phyloP scores from a whole-genome alignment of 306 rosid genomes.

The Begonia fuchsioides region DNA sequence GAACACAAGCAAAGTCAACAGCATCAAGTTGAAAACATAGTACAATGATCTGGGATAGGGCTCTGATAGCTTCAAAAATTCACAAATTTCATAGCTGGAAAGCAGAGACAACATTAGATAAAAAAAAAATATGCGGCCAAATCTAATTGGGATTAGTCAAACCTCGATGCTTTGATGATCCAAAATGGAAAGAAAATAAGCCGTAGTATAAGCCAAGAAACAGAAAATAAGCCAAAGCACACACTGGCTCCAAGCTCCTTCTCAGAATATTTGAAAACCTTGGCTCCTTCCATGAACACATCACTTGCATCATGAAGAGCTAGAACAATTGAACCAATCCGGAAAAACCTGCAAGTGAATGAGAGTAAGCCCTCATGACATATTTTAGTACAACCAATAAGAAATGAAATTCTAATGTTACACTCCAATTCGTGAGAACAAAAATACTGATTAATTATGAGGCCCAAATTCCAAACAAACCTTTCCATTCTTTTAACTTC shows the following conservation, averaged over 20 bases:
- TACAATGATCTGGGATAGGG: slow-evolving; percentile 27
- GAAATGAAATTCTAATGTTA: neutral
- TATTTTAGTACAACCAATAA: neutral
- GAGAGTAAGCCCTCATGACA: slow-evolving; percentile 1
- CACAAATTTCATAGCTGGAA: slow-evolving; percentile 49
- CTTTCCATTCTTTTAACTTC: neutral
- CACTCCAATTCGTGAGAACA: too few relatives aligned
- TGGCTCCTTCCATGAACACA: slow-evolving; percentile 90
- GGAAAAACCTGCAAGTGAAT: slow-evolving; percentile 54
- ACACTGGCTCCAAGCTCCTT: slow-evolving; percentile 82
- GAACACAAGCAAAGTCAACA: slow-evolving; percentile 74
- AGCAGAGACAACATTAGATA: slow-evolving; percentile 17
- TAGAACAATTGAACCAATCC: slow-evolving; percentile 68
- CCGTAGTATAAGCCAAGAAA: slow-evolving; percentile 77
- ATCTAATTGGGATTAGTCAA: slow-evolving; percentile 4
- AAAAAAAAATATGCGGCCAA: slow-evolving; percentile 8
- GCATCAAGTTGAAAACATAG: slow-evolving; percentile 68
- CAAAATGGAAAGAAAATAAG: slow-evolving; percentile 76
- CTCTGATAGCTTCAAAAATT: slow-evolving; percentile 34
- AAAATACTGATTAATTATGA: too few relatives aligned
- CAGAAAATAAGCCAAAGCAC: slow-evolving; percentile 63
- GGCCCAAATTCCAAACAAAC: neutral
- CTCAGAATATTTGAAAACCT: slow-evolving; percentile 86
- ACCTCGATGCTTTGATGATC: slow-evolving; percentile 87
- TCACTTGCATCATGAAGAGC: slow-evolving; percentile 96